Evolutionary conservation across 805 yeast genomes (phyloP), one percentile per base, ranked within the genome.

Genomic region (Cyberlindnera mycetangii): DNA sequence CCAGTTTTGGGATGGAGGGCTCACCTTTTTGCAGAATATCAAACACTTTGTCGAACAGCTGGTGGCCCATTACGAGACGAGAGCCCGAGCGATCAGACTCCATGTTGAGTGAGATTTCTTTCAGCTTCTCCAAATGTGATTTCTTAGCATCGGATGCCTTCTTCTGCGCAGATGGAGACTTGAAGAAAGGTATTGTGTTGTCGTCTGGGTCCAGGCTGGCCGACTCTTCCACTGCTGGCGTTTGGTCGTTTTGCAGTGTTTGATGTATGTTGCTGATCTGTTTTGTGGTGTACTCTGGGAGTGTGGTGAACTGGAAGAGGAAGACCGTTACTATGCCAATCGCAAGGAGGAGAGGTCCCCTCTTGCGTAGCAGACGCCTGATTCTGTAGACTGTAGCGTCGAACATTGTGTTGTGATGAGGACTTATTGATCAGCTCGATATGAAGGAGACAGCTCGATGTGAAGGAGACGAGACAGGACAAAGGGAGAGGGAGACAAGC

Each of bases 1-100:
- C 66, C 37, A 82, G 61, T 19, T 66, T 62, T 0, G 61, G 57
- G 3, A 76, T 62, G 6, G 61, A 52, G 1, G 88, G 88, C 50
- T 64, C 66, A 11, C 74, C 73, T 15, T 65, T 58, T 39, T 66
- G 56, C 42, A 75, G 55, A 3, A 68, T 61, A 5, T 67, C 59
- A 51, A 79, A 75, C 9, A 79, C 67, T 1, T 55, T 45, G 19
- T 66, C 60, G 54, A 71, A 78, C 48, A 72, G 73, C 17, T 63
- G 57, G 50, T 74, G 74, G 6, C 73, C 73, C 22, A 58, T 42
- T 22, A 59, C 58, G 39, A 70, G 47, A 32, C 64, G 53, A 8
- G 66, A 53, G 0, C 68, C 67, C 20, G 61, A 52, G 32, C 60
- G 61, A 42, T 67, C 72, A 16, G 57, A 55, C 10, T 54, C 61